Evolutionary conservation across 148 eudicot species (phyloP).

Genomic region (Persicaria tinctoria): DNA sequence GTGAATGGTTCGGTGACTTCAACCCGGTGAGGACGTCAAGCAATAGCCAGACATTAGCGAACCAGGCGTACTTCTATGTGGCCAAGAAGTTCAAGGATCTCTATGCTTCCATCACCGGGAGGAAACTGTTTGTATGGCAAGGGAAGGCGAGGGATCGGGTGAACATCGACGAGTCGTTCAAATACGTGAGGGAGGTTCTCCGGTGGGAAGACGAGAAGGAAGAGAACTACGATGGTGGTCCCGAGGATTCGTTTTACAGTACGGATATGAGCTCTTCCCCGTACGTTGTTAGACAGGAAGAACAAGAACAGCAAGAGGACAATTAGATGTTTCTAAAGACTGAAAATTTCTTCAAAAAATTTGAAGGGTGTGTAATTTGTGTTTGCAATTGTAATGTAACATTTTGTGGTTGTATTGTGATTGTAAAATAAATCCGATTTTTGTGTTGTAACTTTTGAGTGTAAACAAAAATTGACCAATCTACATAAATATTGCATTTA

Average conservation of each 20-base stretch:
- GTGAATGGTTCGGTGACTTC: conserved; percentile 86
- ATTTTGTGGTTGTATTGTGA: conserved; percentile 3
- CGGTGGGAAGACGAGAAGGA: conserved; percentile 96
- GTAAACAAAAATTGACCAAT: not conserved
- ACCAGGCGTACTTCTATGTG: conserved; percentile 86
- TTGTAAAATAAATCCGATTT: not conserved
- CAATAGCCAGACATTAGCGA: conserved; percentile 73
- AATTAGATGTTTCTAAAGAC: not conserved
- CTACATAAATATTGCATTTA: too few relatives aligned
- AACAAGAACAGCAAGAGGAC: conserved; percentile 20
- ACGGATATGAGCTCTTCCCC: conserved; percentile 97
- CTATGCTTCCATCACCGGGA: conserved; percentile 61
- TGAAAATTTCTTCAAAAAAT: not conserved
- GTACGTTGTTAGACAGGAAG: conserved; percentile 31
- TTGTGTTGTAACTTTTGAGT: not conserved
- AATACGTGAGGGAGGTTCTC: conserved; percentile 82
- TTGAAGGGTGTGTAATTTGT: not conserved
- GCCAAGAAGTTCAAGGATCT: conserved; percentile 96
- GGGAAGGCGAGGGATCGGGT: conserved; percentile 68
- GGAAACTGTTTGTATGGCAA: conserved; percentile 99
- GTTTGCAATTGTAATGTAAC: conserved; percentile 5
- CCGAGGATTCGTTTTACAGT: conserved; percentile 84
- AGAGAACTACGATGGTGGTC: conserved; percentile 46
- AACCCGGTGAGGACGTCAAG: conserved; percentile 64
- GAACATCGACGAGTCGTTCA: conserved; percentile 79